Base-by-base conservation (phyloP, 2,329 filamentous ascomycete species). In the Phaeosphaeriaceae sp. region DNA sequence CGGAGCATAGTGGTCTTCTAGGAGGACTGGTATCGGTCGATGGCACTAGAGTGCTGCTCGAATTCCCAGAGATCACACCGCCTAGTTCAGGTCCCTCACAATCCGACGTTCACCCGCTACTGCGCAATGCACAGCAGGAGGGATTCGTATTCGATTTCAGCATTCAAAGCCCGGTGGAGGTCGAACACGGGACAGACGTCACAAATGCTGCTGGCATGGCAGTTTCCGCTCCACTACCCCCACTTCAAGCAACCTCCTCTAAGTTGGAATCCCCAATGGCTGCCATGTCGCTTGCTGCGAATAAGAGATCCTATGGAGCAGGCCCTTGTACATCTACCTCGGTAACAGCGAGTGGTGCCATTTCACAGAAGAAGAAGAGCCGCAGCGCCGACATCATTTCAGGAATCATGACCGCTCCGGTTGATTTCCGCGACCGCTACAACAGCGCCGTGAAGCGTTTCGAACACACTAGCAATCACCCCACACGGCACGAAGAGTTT, bases 21-120 rank as follows among this genome's bases (percentile, higher is more conserved):
- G 69, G 71, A 10, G 73, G 73, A 3, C 57, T 75, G 21, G 70
- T 75, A 1, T 57, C 68, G 2, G 60, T 74, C 21, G 57, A 62
- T 7, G 60, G 44, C 40, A 58, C 60, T 7, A 57, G 46, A n/a
- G 47, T 55, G 7, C 44, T 63, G 2, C 50, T 53, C 0, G 53
- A 59, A 0, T 61, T 44, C 15, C 48, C 63, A 19, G 56, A 33
- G 10, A 57, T 54, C 17, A 54, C 40, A n/a, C 58, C 59, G 10
- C 33, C 61, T 1, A 56, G 52, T 36, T 22, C 48, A 19, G 46
- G n/a, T 15, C 21, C 44, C 44, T 33, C 61, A 11, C 56, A 66
- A 51, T 58, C 48, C 10, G 54, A 65, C n/a, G 54, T 63, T 33
- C 60, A 65, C 27, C 60, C 60, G 7, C 22, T 57, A 9, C 21